Base-by-base conservation (phyloP, 768 basidiomycete genomes). In the Lepiota venenata region DNA sequence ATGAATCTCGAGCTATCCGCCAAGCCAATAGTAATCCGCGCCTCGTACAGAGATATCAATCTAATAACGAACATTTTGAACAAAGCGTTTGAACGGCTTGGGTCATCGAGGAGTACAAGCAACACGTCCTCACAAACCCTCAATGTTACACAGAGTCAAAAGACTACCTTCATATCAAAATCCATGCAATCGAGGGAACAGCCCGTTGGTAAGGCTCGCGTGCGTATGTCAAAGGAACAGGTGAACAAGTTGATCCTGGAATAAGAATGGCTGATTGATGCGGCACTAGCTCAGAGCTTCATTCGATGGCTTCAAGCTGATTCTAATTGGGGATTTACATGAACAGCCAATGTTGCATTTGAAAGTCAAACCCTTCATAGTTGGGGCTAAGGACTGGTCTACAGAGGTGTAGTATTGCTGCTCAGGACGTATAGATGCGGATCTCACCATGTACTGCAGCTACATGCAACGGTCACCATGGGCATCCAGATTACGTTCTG, bases 281-380 rank as follows among this genome's bases (percentile, higher is more conserved):
- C 35, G 11, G 18, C 11, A 36, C 27, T 58, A 98, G 93, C 74
- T 97, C 58, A 90, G 87, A 65, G 91, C 83, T 0, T 85, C 84
- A 0, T 82, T 97, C 56, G 93, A 95, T 55, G 96, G 95, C 2
- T 91, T 99, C 72, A 87, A 93, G 54, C 74, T 99, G 21, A 83
- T 98, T 47, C 78, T 98, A 35, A 98, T 98, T 51, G 94, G 97
- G 3, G 96, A 98, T 69, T 68, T 93, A 56, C 89, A 98, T 60
- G 96, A 98, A 63, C 87, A 97, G 60, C 97, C 97, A 0, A 81
- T 98, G 74, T 73, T 99, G 21, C 93, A 98, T 69, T 66, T 98
- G 44, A 87, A 85, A 61, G 77, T 95, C 15, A 91, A 89, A 61
- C 85, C 92, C 15, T 97, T 98, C 71, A 79, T 81, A 12, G 66